Evolutionary conservation across 768 basidiomycete genomes (phyloP).

Genomic region (Mycena floridula): DNA sequence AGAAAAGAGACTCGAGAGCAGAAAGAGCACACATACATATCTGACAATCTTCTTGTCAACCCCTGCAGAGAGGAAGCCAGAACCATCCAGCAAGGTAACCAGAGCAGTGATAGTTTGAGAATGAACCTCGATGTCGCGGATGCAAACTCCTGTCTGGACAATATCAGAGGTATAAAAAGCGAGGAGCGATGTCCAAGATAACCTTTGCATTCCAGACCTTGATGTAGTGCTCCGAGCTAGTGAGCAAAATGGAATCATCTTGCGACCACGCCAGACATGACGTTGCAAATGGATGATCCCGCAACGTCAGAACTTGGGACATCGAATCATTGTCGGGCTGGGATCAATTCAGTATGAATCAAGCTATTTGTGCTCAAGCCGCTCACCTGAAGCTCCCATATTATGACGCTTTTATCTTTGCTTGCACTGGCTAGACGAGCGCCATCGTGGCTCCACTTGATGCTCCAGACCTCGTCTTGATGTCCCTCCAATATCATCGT

Average conservation of each 20-base stretch:
- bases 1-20: not conserved
- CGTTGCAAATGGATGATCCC: conserved; percentile 75
- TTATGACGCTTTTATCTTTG: conserved; percentile 80
- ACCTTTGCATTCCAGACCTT: conserved; percentile 92
- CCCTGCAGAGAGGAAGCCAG: conserved; percentile 85
- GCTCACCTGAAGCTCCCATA: conserved; percentile 83
- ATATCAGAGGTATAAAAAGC: not conserved
- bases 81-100: conserved; percentile 85
- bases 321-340: conserved; percentile 43
- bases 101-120: conserved; percentile 83
- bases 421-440: conserved; percentile 79
- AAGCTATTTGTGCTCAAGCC: conserved; percentile 5
- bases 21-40: conserved; percentile 53
- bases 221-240: conserved; percentile 74
- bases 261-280: conserved; percentile 89
- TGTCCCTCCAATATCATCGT: conserved; percentile 84
- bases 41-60: conserved; percentile 78
- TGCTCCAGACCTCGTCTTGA: conserved; percentile 90
- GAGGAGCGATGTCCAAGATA: conserved; percentile 11
- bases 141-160: conserved; percentile 64
- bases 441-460: conserved; percentile 94
- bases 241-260: conserved; percentile 79
- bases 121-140: conserved; percentile 64
- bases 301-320: conserved; percentile 34
- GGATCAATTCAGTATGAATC: conserved; percentile 11